Conservation (phyloP, 352 stramenopile genomes). For the Halophytophthora polymorphica region DNA sequence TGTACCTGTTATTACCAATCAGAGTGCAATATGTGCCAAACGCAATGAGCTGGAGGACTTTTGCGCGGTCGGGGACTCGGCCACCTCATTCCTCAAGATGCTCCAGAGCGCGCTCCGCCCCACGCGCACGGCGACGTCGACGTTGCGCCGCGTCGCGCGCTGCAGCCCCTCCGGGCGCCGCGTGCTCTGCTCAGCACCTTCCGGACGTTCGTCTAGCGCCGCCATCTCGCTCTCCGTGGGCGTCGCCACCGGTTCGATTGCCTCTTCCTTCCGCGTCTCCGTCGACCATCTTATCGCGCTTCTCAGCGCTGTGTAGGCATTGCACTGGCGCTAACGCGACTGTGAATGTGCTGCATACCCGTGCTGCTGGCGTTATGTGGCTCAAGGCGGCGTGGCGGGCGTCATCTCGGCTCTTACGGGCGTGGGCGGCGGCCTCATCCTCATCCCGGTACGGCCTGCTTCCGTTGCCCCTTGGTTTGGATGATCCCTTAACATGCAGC, state of each 20-base stretch:
- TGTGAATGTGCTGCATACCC: neutral
- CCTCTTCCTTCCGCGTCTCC: neutral
- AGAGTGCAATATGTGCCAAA: too few relatives aligned
- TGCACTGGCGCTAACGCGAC: neutral
- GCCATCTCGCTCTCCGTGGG: constrained; percentile 47
- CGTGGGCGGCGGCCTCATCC: constrained; percentile 77
- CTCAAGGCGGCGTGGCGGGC: constrained; percentile 53
- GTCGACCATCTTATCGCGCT: neutral
- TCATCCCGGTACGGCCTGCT: constrained; percentile 57
- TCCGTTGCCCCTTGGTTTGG: neutral
- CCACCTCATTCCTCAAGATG: constrained; percentile 15
- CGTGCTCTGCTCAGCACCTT: constrained; percentile 52
- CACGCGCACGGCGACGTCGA: constrained; percentile 6
- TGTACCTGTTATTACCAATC: too few relatives aligned
- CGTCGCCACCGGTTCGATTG: constrained; percentile 28
- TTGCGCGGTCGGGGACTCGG: neutral
- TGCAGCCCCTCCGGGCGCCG: constrained; percentile 16
- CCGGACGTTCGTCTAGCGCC: constrained; percentile 27
- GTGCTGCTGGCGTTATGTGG: constrained; percentile 2
- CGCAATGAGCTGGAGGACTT: neutral
- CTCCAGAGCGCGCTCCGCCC: constrained; percentile 23
- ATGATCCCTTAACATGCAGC: too few relatives aligned
- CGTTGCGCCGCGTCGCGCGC: constrained; percentile 4
- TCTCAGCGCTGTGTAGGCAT: neutral
- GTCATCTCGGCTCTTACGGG: constrained; percentile 76